phyloP scores from a whole-genome alignment of 352 stramenopile genomes.

The Pythium guiyangense region DNA sequence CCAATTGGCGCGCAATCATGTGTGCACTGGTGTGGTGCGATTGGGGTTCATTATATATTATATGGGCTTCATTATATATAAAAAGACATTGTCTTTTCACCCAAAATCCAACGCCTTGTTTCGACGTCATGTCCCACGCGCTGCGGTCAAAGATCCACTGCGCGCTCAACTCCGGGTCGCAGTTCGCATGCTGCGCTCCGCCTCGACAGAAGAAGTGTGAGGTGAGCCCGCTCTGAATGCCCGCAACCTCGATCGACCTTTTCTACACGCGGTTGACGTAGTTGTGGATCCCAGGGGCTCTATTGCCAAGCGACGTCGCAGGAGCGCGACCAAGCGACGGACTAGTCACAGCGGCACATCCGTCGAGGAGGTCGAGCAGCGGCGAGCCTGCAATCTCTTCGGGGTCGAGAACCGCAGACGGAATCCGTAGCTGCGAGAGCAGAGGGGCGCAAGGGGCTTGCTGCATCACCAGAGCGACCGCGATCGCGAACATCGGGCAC shows the following conservation, averaged over 20 bases:
- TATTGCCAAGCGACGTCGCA: too few relatives aligned
- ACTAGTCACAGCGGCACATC: background rate
- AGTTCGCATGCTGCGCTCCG: conserved; percentile 19
- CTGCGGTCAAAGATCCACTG: conserved; percentile 30
- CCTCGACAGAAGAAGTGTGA: conserved; percentile 25
- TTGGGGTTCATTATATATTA: too few relatives aligned
- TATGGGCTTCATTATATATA: too few relatives aligned
- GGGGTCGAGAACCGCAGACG: background rate
- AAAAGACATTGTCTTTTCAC: too few relatives aligned
- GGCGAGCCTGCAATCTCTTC: background rate
- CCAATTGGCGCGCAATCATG: too few relatives aligned
- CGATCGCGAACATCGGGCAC: conserved; percentile 18
- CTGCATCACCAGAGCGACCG: conserved; percentile 16
- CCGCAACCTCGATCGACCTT: background rate
- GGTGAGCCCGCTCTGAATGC: conserved; percentile 7
- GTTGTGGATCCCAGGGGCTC: background rate
- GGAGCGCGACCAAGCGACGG: background rate
- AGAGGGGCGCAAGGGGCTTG: conserved; percentile 7
- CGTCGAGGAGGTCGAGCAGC: too few relatives aligned
- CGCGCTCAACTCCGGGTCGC: conserved; percentile 5
- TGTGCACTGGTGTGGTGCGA: too few relatives aligned
- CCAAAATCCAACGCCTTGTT: conserved; percentile 33
- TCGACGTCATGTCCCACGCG: conserved; percentile 23
- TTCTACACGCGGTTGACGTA: conserved; percentile 4
- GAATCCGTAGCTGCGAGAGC: conserved; percentile 7